These are phyloP conservation scores for Xylariaceae sp. DNA, from an alignment of 2,329 filamentous ascomycete species.

Conservation along the genomic window DNA sequence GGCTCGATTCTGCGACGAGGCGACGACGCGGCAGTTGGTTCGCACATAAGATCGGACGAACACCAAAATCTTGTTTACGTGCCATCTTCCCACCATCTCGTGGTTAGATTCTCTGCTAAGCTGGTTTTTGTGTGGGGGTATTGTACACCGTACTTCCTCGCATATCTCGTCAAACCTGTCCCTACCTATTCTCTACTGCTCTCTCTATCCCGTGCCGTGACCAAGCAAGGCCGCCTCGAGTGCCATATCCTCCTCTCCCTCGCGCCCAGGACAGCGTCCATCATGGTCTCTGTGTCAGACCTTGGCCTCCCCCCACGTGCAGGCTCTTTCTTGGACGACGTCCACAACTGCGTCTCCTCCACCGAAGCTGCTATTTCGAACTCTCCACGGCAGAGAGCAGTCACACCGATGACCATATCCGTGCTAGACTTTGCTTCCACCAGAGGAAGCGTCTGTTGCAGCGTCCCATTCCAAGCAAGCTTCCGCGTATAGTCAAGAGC, in stretches of 20 bases:
- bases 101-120: not conserved
- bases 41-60: not conserved
- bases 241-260: constrained; percentile 68
- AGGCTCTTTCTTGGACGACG: constrained; percentile 30
- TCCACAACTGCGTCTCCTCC: constrained; percentile 72
- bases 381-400: constrained; percentile 75
- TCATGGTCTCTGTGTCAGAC: constrained; percentile 58
- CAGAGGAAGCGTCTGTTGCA: constrained; percentile 73
- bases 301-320: constrained; percentile 31
- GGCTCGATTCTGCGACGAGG: not conserved
- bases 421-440: constrained; percentile 61
- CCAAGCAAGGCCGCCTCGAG: constrained; percentile 57
- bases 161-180: not conserved
- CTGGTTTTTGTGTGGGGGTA: not conserved
- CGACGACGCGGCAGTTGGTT: not conserved
- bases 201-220: constrained; percentile 54
- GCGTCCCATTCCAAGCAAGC: constrained; percentile 80
- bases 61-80: not conserved
- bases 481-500: constrained; percentile 82
- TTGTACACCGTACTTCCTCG: constrained; percentile 8
- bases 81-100: too few species aligned
- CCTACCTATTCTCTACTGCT: constrained; percentile 1
- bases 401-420: constrained; percentile 69
- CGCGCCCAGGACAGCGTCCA: constrained; percentile 61
- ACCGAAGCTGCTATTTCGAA: constrained; percentile 82